Base-by-base conservation (phyloP, 768 basidiomycete species). In the Cystobasidiopsis lactophilus region DNA sequence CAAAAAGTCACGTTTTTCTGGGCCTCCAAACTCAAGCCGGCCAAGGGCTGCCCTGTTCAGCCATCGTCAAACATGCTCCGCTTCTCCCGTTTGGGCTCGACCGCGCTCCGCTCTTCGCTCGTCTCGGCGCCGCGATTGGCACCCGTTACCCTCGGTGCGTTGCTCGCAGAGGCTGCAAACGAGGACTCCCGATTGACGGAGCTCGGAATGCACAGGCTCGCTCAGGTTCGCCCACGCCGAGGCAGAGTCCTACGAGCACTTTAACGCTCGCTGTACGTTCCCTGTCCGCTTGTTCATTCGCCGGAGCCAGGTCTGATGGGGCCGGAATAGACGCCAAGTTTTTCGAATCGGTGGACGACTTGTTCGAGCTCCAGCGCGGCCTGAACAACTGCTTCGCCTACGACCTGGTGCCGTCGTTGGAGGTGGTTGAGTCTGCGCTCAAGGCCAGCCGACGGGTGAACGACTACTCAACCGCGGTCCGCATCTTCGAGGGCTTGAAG, bases 311-410 rank as follows among this genome's bases (percentile, higher is more conserved):
- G 40, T n/a, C 19, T 41, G 14, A 18, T 19, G 10, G 18, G 14
- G 47, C 26, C 16, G 65, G 95, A 95, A 70, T 16, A 35, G 33
- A 35, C 33, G 79, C 86, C 64, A 73, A 73, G 59, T 98, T 98
- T 70, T 98, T 98, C 75, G 70, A 82, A 65, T 74, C 77, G 52
- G 86, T 85, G 46, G 78, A 86, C 65, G 93, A 98, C 71, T 75
- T 95, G 53, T 98, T 98, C 66, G 93, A 98, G 73, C 82, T 98
- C 58, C 91, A 98, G 70, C 84, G 93, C 48, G 93, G 93, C 37
- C 73, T 98, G 63, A 96, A 98, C 75, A 98, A 98, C 75, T 95
- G 89, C 72, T 98, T 98, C 67, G 85, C 93, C 2, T 91, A 96
- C 68, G 93, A 98, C 68, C 77, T 93, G 58, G 88, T 93, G 14